These are phyloP conservation scores for Globisporangium paroecandrum DNA, from an alignment of 352 stramenopile species.

Conservation along the genomic window DNA sequence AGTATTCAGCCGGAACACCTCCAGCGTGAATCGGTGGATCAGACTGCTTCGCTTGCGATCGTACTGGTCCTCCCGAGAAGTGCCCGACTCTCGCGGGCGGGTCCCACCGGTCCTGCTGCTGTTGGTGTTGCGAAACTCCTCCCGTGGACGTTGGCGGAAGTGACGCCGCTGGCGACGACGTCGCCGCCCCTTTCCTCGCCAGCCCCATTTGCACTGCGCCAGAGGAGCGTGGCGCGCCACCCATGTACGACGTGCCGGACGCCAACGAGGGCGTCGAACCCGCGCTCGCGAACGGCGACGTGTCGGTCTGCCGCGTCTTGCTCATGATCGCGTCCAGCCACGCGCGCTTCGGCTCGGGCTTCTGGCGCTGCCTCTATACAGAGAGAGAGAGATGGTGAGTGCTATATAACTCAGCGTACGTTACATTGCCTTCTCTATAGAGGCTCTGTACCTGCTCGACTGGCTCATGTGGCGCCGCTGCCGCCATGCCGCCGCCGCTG, in stretches of 20 bases:
- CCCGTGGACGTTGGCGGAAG: not conserved
- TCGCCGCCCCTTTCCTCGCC: not conserved
- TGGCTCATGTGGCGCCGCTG: slow-evolving; percentile 1
- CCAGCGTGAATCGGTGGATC: not conserved
- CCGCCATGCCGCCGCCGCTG: slow-evolving; percentile 3
- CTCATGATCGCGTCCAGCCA: slow-evolving; percentile 77
- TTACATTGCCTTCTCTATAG: not conserved
- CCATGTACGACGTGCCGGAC: not conserved
- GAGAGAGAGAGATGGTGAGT: not conserved
- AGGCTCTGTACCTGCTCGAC: slow-evolving; percentile 5
- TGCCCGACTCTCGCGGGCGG: not conserved
- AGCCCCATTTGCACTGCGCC: not conserved
- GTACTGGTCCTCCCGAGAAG: not conserved
- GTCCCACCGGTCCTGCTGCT: slow-evolving; percentile 14
- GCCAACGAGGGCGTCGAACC: slow-evolving; percentile 16
- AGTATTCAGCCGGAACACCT: slow-evolving; percentile 3
- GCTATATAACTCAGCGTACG: not conserved
- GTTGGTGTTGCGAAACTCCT: slow-evolving; percentile 4
- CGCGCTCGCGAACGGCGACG: slow-evolving; percentile 10
- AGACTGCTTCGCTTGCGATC: not conserved
- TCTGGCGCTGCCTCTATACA: slow-evolving; percentile 15
- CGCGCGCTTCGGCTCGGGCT: slow-evolving; percentile 47
- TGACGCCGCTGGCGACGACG: not conserved
- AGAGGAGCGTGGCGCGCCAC: not conserved
- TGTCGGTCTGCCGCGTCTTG: slow-evolving; percentile 37